Base-by-base conservation (phyloP, 768 basidiomycete species). In the Saitozyma podzolica region DNA sequence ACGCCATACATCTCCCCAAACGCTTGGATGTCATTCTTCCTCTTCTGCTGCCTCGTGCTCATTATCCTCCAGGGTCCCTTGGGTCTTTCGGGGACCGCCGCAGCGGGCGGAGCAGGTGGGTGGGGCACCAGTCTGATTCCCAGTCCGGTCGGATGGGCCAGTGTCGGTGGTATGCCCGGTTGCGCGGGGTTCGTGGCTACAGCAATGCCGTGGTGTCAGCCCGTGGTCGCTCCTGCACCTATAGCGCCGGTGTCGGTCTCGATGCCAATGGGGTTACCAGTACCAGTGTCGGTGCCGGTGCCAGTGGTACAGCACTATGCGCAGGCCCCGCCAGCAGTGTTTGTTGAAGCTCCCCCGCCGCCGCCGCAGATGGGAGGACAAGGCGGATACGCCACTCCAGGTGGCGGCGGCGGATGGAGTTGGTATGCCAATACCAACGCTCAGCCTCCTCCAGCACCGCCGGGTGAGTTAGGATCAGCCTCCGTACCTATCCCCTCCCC, bases 11-110 rank as follows among this genome's bases (percentile, higher is more conserved):
- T 76, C 53, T 52, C 59, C 39, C 65, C 72, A 14, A 73, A 72
- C 48, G 69, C 69, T 14, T 76, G 74, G 74, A 76, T 76, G 74
- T 61, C 61, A 8, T 76, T 73, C 58, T 73, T 76, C 65, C 68
- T 76, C 42, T 76, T 76, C 48, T 61, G 59, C 49, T 76, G 74
- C 54, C 58, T 76, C 39, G 68, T 72, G 6, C 59, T 76, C 41
- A 76, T 76, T 62, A 73, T 76, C 60, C 65, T 76, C 8, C 74
- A 73, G 53, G 74, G 72, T 57, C 74, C 74, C 2, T 52, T 76
- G n/a, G 74, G 74, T n/a, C 48, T 76, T 3, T 67, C 67, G 1
- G 63, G 59, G 0, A 19, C 39, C 3, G 58, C 51, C 50, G 50
- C 43, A 9, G 39, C 50, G n/a, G 58, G 54, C 11, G 20, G 52